Evolutionary conservation across 495 filamentous ascomycete genomes (phyloP), one percentile per base, ranked within the genome.

Genomic region (Talaromyces adpressus): DNA sequence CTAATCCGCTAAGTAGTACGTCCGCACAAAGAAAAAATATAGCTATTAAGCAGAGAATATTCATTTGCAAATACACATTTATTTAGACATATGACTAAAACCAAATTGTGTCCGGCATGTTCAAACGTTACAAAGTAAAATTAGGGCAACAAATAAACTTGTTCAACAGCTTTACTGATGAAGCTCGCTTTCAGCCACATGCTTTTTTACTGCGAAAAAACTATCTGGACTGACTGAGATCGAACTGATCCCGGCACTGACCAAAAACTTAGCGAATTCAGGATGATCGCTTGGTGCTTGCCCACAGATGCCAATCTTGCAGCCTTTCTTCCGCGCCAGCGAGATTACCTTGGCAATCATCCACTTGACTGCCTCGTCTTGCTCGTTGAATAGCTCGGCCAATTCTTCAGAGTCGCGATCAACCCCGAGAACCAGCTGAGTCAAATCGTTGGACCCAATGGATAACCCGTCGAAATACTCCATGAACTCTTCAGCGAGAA

Each of bases 401-500:
- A 77, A 57, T 65, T 72, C 67, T n/a, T 60, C 64, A 11, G 72
- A 71, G 45, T 77, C 74, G 22, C 74, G 70, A 59, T 77, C 74
- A 0, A 77, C 66, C 1, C 73, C 72, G 3, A 77, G 71, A 9
- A 68, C 74, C 63, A 77, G 59, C 68, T 75, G 72, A 7, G 74
- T 77, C 62, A 77, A 64, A 60, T 75, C 74, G 36, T 77, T 77
- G 39, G 72, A 75, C 14, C 74, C 74, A 53, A 77, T 77, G 18
- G 74, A 77, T 47, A 77, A 75, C 2, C 74, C 72, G 61, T 77
- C 74, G 63, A 77, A 77, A 47, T 71, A 59, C 16, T 66, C 61
- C 7, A 69, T 32, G 54, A 77, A 77, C 22, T 67, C 27, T 11
- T 39, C 66, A 0, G 74, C 72, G 52, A 75, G 63, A 47, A 77